phyloP scores from a whole-genome alignment of 257 asterid species.

The Salvia rosmarinus region DNA sequence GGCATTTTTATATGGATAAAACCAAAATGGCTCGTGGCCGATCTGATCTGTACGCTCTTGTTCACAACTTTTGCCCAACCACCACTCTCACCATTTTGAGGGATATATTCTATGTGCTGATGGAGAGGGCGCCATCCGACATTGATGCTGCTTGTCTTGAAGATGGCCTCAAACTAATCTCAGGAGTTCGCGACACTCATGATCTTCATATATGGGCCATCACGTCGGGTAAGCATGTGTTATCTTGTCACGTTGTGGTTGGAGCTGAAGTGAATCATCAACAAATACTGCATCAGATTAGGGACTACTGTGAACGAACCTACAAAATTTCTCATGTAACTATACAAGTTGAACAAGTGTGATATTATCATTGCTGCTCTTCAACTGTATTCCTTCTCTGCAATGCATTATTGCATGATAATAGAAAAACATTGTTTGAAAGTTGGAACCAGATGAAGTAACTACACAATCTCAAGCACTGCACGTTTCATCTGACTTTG shows the following conservation, averaged over 20 bases:
- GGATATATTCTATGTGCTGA: constrained; percentile 50
- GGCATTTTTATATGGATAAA: constrained; percentile 74
- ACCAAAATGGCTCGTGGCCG: constrained; percentile 72
- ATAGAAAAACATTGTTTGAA: not conserved
- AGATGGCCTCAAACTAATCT: constrained; percentile 51
- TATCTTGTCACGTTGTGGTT: constrained; percentile 66
- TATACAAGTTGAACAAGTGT: constrained; percentile 62
- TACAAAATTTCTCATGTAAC: constrained; percentile 72
- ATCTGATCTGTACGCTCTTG: constrained; percentile 63
- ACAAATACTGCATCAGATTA: constrained; percentile 49
- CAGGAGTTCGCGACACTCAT: constrained; percentile 63
- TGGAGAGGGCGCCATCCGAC: constrained; percentile 75
- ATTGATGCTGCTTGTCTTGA: constrained; percentile 52
- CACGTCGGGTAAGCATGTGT: constrained; percentile 57
- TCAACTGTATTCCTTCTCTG: not conserved
- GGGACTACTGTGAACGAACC: constrained; percentile 51
- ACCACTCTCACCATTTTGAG: constrained; percentile 67
- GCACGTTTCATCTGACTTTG: not conserved
- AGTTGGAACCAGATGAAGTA: not conserved
- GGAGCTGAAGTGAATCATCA: constrained; percentile 49
- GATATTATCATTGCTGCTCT: constrained; percentile 4
- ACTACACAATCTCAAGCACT: not conserved
- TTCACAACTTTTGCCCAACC: constrained; percentile 54
- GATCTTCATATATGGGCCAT: constrained; percentile 87
- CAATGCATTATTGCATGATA: not conserved